Percentiles rank a stretch among this genome's conserved stretches.
Evolutionary conservation across 2,329 filamentous ascomycete species (phyloP).

Genomic region (Lithohypha guttulata): DNA sequence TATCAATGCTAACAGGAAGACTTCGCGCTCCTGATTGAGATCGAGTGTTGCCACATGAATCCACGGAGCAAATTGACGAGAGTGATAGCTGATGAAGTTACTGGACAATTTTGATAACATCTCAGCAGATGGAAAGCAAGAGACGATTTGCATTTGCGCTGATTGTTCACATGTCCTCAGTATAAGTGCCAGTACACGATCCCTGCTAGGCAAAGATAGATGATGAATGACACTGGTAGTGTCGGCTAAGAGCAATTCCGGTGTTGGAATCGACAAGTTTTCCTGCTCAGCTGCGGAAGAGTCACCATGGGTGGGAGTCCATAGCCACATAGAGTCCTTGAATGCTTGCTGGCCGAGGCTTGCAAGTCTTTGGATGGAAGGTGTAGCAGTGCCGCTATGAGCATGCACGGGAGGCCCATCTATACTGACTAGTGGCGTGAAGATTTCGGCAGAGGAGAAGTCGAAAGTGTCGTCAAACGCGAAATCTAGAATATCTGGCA

Average conservation of each 20-base stretch:
- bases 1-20: constrained; percentile 29
- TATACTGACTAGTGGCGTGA: no score
- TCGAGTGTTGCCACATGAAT: constrained; percentile 31
- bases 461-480: no score
- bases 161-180: constrained; percentile 45
- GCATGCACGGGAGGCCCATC: no score
- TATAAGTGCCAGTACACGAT: constrained; percentile 10
- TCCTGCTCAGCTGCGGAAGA: constrained; percentile 23
- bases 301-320: constrained; percentile 45
- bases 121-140: constrained; percentile 32
- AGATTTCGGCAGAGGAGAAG: no score
- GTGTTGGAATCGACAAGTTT: constrained; percentile 25
- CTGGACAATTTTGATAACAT: constrained; percentile 32
- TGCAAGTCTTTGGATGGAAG: neutral
- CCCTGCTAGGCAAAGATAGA: constrained; percentile 1
- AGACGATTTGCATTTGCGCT: constrained; percentile 42
- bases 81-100: constrained; percentile 26
- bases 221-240: neutral
- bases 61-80: constrained; percentile 25
- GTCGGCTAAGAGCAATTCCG: constrained; percentile 19
- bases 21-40: constrained; percentile 28
- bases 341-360: constrained; percentile 6
- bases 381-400: constrained; percentile 3
- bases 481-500: no score
- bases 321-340: constrained; percentile 35